Percentiles rank a stretch among this genome's conserved stretches.
phyloP scores from a whole-genome alignment of 1,284 basidiomycete genomes.

The Boletus subluridellus region DNA sequence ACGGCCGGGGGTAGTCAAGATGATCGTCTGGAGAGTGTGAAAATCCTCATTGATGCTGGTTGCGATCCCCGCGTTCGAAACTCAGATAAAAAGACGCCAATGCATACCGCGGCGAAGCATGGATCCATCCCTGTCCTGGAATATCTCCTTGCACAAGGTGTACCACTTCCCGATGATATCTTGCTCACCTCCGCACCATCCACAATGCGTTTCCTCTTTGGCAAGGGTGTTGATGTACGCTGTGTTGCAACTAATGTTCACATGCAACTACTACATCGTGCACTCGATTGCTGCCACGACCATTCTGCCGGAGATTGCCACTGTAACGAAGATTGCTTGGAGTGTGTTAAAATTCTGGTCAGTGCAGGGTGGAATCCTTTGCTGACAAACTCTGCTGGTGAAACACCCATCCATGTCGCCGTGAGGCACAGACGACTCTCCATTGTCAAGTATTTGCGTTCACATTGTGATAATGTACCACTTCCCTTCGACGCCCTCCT shows the following conservation, averaged over 20 bases:
- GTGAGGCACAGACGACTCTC: not conserved
- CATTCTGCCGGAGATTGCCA: not conserved
- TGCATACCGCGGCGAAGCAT: not conserved
- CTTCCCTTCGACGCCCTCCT: too few species aligned
- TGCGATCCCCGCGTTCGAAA: not conserved
- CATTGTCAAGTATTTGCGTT: not conserved
- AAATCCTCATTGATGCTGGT: not conserved
- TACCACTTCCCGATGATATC: not conserved
- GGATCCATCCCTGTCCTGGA: not conserved
- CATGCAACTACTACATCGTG: not conserved
- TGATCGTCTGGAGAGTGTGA: not conserved
- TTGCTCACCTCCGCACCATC: not conserved
- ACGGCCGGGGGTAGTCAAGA: not conserved
- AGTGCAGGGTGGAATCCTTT: not conserved
- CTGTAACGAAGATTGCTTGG: not conserved
- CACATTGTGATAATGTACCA: not conserved
- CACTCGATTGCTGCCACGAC: not conserved
- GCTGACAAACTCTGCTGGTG: not conserved
- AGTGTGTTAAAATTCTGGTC: not conserved
- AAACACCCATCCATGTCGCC: not conserved
- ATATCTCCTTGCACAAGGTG: not conserved
- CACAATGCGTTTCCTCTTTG: not conserved
- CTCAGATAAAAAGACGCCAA: not conserved
- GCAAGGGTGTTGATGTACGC: not conserved
- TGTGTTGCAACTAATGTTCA: not conserved